Evolutionary conservation across 208 protist species (phyloP).

Genomic region (Crithidia fasciculata): DNA sequence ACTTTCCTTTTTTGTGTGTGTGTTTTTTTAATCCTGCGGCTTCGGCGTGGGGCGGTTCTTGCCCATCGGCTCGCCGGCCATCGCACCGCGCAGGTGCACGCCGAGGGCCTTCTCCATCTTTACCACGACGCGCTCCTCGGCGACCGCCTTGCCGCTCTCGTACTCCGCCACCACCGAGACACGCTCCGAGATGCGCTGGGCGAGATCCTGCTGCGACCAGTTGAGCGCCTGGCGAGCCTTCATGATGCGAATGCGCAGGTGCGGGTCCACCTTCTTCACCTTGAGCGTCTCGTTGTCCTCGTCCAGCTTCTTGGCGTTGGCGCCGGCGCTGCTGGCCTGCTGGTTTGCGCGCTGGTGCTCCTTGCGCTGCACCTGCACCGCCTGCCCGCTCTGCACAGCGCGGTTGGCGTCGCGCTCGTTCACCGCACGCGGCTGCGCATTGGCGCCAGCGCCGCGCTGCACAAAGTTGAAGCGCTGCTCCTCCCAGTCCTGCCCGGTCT

Average conservation of each 20-base stretch:
- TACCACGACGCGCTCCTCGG: constrained; percentile 90
- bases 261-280: constrained; percentile 85
- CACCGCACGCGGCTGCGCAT: constrained; percentile 49
- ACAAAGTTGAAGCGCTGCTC: constrained; percentile 89
- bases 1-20: no score
- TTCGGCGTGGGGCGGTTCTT: constrained; percentile 64
- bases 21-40: constrained; percentile 43
- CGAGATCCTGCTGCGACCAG: constrained; percentile 90
- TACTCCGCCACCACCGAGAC: constrained; percentile 92
- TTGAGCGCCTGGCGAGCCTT: constrained; percentile 82
- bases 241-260: constrained; percentile 81
- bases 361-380: constrained; percentile 69
- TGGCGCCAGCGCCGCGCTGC: constrained; percentile 28
- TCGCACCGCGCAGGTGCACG: constrained; percentile 92
- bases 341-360: constrained; percentile 75
- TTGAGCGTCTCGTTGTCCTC: constrained; percentile 87
- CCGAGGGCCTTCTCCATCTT: constrained; percentile 95
- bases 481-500: constrained; percentile 87
- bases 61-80: constrained; percentile 80
- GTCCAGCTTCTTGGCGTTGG: constrained; percentile 88
- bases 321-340: constrained; percentile 62
- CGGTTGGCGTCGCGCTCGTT: constrained; percentile 79
- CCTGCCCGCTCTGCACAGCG: constrained; percentile 71
- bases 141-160: constrained; percentile 93
- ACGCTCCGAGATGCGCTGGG: constrained; percentile 83